Base-by-base conservation (phyloP, 1,139 yeast genomes). In the Insectozyma bohioensis region DNA sequence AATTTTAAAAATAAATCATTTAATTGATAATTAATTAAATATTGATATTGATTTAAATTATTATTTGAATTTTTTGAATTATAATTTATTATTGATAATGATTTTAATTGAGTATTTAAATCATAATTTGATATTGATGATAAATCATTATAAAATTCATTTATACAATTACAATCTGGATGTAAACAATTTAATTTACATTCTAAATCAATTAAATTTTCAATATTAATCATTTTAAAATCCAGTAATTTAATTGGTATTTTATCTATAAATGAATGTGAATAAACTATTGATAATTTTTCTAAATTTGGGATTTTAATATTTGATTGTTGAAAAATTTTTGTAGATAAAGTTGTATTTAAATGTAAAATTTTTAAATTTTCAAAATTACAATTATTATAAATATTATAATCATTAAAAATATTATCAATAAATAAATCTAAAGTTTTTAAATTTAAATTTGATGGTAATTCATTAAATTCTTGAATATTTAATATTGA, bases 291-390 rank as follows among this genome's bases (percentile, higher is more conserved):
- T 12, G 45, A 35, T 7, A 42, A 33, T 13, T 35, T 36, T 17
- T 32, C 28, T 19, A 43, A 39, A 12, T 35, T 36, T 4, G 40
- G 36, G 15, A 36, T 31, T 7, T 25, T 20, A 3, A 37, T 24
- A 9, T 29, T 11, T 21, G 39, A 38, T 6, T 25, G 12, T 16
- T 26, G 20, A 17, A 42, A 42, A 7, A 36, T 12, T 21, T 33
- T 36, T 4, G 46, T 39, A 16, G 46, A 42, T 15, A 31, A 20
- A 2, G 45, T 42, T 12, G 46, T 42, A 31, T 42, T 42, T 17
- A 42, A 28, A 23, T 39, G 33, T 26, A 42, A 34, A 2, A 23
- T 25, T 11, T 22, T 26, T 11, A 42, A 27, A 10, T 33, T 24
- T 12, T 27, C 23, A 13, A 36, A 32, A 8, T 34, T 20, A 2